Evolutionary conservation across 345 rosid species (phyloP).

Genomic region (Pugionium cornutum): DNA sequence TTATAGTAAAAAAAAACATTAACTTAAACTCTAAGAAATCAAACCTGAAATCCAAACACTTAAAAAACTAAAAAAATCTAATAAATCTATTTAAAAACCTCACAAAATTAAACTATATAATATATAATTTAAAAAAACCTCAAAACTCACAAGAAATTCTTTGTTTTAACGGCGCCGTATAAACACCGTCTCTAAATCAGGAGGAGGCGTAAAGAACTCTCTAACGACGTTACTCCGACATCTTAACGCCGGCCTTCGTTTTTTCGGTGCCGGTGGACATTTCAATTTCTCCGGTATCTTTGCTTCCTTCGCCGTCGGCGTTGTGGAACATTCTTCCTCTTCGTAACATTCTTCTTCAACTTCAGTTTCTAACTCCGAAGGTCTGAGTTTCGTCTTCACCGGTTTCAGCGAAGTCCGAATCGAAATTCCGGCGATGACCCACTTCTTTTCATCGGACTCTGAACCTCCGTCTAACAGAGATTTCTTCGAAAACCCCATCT

Average conservation of each 20-base stretch:
- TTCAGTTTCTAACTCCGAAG: conserved; percentile 37
- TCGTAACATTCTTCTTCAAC: conserved; percentile 41
- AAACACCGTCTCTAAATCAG: conserved; percentile 73
- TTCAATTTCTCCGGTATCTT: conserved; percentile 67
- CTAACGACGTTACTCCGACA: conserved; percentile 54
- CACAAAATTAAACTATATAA: no score
- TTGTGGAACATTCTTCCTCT: conserved; percentile 49
- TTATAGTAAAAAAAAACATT: neutral
- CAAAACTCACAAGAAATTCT: conserved; percentile 32
- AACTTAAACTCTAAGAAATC: no score
- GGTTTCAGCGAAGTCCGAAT: conserved; percentile 66
- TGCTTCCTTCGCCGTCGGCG: conserved; percentile 77
- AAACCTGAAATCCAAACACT: no score
- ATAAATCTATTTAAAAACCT: no score
- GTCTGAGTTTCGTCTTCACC: conserved; percentile 56
- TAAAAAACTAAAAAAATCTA: no score
- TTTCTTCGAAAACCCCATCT: conserved; percentile 82
- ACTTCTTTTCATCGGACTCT: conserved; percentile 65
- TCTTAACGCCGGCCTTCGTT: conserved; percentile 59
- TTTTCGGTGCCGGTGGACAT: conserved; percentile 91
- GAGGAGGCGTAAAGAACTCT: conserved; percentile 82
- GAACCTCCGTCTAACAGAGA: conserved; percentile 50
- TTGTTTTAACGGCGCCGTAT: conserved; percentile 43
- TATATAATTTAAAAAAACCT: no score
- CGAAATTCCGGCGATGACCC: conserved; percentile 75